Evolutionary conservation across 2,329 filamentous ascomycete species (phyloP), one percentile per base, ranked within the genome.

Genomic region (Pseudogymnoascus verrucosus): DNA sequence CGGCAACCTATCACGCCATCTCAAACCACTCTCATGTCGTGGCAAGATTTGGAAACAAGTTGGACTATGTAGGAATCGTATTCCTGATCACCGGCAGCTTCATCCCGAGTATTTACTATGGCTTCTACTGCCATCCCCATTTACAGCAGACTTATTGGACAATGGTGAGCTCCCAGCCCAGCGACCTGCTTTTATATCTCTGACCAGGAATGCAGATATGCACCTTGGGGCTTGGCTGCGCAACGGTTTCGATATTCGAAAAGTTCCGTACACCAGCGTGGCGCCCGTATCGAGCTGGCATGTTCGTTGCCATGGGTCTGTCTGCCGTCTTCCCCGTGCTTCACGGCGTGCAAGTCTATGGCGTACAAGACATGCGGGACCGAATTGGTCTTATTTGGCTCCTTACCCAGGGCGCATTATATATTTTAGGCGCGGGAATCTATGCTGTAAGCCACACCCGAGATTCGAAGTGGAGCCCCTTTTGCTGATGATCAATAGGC

Each of bases 21-120:
- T 86, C 82, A 21, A 96, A 97, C 68, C 95, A 99, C 75, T 95
- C 90, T 16, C 84, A 86, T 39, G 76, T 77, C 1, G 90, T 97
- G 12, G 87, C 89, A 1, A 87, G 84, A 66, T 90, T 91, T 79
- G 93, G 93, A 10, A 98, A 98, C 74, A 91, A 96, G 75, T 78
- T 98, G 64, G 95, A 99, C 74, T 98, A 99, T 74, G 85, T 93
- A 4, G 95, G 95, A 5, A 99, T 99, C 69, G 90, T 98, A 31
- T 85, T 88, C 60, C 78, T 99, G 68, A 98, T 98, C 65, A 90
- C 93, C 68, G 95, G 95, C 5, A 93, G 89, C 73, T 96, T 93
- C 72, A 85, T 98, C 54, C 93, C 95, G 1, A 89, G 90, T 60
- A 76, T 99, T 65, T 95, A 91, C 75, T 96, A 96, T 75, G 92